These are phyloP conservation scores for Coniochaeta pulveracea DNA, from an alignment of 2,329 filamentous ascomycete species.

Conservation along the genomic window DNA sequence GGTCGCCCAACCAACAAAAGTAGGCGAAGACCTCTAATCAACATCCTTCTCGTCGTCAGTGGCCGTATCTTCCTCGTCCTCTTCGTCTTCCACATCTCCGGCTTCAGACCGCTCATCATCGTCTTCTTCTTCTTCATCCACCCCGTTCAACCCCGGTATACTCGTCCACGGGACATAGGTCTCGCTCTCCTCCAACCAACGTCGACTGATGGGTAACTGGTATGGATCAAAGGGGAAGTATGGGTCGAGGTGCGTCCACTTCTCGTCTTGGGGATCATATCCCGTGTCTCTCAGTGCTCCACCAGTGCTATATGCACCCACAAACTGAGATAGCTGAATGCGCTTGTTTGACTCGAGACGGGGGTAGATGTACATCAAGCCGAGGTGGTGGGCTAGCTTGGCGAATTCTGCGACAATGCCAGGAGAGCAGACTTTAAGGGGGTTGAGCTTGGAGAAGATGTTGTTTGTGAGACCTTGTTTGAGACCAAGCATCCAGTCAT, in stretches of 20 bases:
- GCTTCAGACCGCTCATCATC: constrained; percentile 19
- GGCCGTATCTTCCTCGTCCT: constrained; percentile 15
- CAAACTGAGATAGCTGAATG: constrained; percentile 61
- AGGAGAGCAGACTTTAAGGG: constrained; percentile 86
- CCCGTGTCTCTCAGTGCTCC: constrained; percentile 42
- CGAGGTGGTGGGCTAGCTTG: constrained; percentile 72
- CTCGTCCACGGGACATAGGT: constrained; percentile 68
- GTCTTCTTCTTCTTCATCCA: constrained; percentile 37
- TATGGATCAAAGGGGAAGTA: constrained; percentile 99
- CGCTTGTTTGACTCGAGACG: constrained; percentile 89
- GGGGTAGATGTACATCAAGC: constrained; percentile 81
- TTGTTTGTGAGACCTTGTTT: constrained; percentile 65
- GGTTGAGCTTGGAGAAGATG: constrained; percentile 83
- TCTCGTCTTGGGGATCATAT: constrained; percentile 52
- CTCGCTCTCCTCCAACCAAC: constrained; percentile 71
- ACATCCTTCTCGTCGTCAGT: constrained; percentile 15
- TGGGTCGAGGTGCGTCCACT: constrained; percentile 75
- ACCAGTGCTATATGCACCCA: constrained; percentile 42
- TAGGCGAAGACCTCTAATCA: constrained; percentile 1
- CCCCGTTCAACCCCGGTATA: constrained; percentile 55
- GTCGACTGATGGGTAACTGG: constrained; percentile 73
- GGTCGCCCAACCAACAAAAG: neutral
- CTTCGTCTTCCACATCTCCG: constrained; percentile 29
- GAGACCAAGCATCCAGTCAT: constrained; percentile 66
- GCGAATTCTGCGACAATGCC: constrained; percentile 88